These are phyloP conservation scores for Teratosphaeria destructans DNA, from an alignment of 2,329 filamentous ascomycete genomes.

Conservation along the genomic window DNA sequence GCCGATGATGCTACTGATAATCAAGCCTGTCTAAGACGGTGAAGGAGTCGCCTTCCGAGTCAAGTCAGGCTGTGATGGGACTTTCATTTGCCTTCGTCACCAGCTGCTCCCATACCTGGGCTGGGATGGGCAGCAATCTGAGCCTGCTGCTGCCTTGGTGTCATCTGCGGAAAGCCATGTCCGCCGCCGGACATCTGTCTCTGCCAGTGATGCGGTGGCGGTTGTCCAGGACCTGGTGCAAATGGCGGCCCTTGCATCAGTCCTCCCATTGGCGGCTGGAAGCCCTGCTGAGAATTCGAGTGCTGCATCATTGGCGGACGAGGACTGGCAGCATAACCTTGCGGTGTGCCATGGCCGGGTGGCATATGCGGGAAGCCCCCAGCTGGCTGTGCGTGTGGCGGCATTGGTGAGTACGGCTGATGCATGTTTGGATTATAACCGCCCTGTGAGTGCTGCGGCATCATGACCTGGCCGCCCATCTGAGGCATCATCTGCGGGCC, in stretches of 20 bases:
- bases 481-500: conserved; percentile 5
- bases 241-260: conserved; percentile 5
- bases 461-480: conserved; percentile 8
- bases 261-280: conserved; percentile 25
- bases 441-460: conserved; percentile 9
- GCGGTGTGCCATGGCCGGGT: conserved; percentile 28
- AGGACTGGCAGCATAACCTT: conserved; percentile 74
- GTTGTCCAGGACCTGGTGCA: conserved; percentile 2
- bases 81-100: background rate
- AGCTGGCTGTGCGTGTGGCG: conserved; percentile 54
- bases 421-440: conserved; percentile 58
- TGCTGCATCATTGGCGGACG: conserved; percentile 86
- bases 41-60: background rate
- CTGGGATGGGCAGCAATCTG: conserved; percentile 18
- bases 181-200: conserved; percentile 18
- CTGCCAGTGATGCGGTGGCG: conserved; percentile 19
- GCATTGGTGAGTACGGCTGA: conserved; percentile 54
- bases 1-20: background rate
- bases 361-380: conserved; percentile 34
- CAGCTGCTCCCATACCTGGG: conserved; percentile 13
- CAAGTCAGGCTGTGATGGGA: background rate
- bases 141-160: conserved; percentile 24
- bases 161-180: conserved; percentile 23
- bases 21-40: background rate
- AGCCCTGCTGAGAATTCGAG: conserved; percentile 85